Base-by-base conservation (phyloP, 345 rosid species). In the Eucalyptus polyanthemos region DNA sequence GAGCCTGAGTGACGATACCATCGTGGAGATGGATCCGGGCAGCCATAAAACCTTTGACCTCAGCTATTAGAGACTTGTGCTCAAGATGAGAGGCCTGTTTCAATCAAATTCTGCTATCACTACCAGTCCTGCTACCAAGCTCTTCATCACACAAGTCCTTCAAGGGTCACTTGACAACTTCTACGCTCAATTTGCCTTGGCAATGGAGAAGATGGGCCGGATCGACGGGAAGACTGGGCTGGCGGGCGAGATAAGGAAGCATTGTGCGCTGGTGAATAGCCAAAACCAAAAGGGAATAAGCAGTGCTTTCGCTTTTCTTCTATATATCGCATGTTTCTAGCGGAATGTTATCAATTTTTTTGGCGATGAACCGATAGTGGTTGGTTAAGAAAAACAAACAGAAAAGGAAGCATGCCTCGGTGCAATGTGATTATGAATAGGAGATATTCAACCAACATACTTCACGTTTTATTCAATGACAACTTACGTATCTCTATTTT, bases 11-110 rank as follows among this genome's bases (percentile, higher is more conserved):
- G 97, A 97, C 87, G 94, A 91, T 90, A 92, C 91, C 49, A 97
- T 98, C 17, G 92, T 89, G 17, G 99, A 96, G 89, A 95, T 97
- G 98, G 97, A 97, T 87, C 98, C 99, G 0, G 99, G 99, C 17
- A 97, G 99, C 40, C 88, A 92, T 2, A 95, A 88, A 85, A 95
- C 94, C 51, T 97, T 97, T 31, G 99, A 97, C 92, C 96, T 96
- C 3, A 91, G 95, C 89, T 96, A 95, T 92, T 97, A 93, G 90
- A 89, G 87, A 8, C 91, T 87, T 8, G 86, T 97, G n/a, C 89
- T 93, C 4, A 95, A 95, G 42, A 93, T 97, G 89, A 92, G 97
- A 56, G 99, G 99, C 7, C 93, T 96, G 12, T 96, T 96, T 88
- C 93, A 93, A 25, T 97, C 99, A 4, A 97, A 97, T 87, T 86